A percentile compares a stretch with the other conserved stretches of the same genome.
Conservation (phyloP, 176 grass and related monocot species). For the Oryza coarctata region DNA sequence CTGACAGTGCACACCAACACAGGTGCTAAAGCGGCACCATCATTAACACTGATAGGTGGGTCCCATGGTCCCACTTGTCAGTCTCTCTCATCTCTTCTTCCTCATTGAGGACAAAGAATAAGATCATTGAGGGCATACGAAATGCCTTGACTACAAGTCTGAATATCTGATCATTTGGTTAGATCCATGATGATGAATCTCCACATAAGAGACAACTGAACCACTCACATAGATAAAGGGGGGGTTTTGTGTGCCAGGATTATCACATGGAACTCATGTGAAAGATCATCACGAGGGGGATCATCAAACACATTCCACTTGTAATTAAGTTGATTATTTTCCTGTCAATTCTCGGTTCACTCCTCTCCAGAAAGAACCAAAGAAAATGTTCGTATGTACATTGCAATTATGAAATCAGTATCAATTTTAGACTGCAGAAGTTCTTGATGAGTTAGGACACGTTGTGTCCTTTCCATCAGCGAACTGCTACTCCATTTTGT, state of each 20-base stretch:
- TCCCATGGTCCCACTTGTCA: background rate
- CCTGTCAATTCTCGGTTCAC: background rate
- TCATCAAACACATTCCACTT: background rate
- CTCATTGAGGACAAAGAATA: no score
- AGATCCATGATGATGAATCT: background rate
- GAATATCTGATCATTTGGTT: background rate
- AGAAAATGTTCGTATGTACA: background rate
- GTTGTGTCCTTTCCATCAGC: background rate
- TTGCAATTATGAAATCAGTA: background rate
- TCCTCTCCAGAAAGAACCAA: background rate
- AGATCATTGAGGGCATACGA: background rate
- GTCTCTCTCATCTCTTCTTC: background rate
- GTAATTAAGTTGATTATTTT: background rate
- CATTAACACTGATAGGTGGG: background rate
- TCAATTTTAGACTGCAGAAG: background rate
- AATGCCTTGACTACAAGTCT: background rate
- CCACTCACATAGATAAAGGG: no score
- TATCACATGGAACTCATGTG: background rate
- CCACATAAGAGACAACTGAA: background rate
- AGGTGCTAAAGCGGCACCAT: background rate
- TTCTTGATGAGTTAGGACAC: background rate
- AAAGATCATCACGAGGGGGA: background rate
- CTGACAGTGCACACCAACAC: background rate
- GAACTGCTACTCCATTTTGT: background rate
- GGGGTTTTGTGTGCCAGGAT: background rate